A percentile compares a stretch with the other conserved stretches of the same genome.
Evolutionary conservation across 495 filamentous ascomycete species (phyloP).

Genomic region (Penicillium odoratum): DNA sequence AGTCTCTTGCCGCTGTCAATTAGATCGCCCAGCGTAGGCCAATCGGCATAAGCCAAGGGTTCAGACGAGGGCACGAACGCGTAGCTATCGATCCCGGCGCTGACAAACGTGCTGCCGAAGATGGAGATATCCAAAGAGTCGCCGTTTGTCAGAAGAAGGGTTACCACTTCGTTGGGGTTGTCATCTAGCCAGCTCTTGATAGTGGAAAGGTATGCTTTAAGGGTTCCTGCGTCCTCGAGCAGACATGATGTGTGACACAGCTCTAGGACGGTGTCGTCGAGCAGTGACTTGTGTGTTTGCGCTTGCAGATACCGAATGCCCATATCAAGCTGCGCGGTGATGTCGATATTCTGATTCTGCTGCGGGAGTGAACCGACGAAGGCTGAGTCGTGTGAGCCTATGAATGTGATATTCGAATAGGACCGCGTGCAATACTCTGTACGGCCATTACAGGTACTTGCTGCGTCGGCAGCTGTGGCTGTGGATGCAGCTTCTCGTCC

Average conservation of each 20-base stretch:
- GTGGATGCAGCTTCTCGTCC: conserved; percentile 7
- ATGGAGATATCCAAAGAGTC: conserved; percentile 49
- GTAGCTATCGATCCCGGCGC: conserved; percentile 55
- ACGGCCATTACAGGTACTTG: conserved; percentile 63
- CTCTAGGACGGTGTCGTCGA: conserved; percentile 47
- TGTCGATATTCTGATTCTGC: conserved; percentile 67
- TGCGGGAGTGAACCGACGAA: conserved; percentile 61
- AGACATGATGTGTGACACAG: conserved; percentile 68
- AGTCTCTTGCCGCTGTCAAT: conserved; percentile 61
- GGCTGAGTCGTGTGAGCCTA: conserved; percentile 68
- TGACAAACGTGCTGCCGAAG: conserved; percentile 55
- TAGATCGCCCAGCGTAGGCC: conserved; percentile 65
- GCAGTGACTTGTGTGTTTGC: conserved; percentile 58
- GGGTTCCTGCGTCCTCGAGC: conserved; percentile 63
- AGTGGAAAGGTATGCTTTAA: conserved; percentile 55
- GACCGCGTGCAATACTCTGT: conserved; percentile 57
- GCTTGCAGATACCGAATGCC: conserved; percentile 70
- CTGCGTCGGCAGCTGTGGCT: conserved; percentile 7
- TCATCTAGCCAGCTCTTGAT: conserved; percentile 65
- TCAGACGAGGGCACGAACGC: conserved; percentile 51
- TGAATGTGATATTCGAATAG: conserved; percentile 66
- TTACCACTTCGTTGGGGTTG: conserved; percentile 68
- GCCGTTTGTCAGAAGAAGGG: conserved; percentile 67
- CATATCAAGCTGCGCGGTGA: conserved; percentile 63
- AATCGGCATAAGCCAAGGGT: conserved; percentile 39